Conservation (phyloP, 1,284 basidiomycete genomes). For the Mycena sp. region DNA sequence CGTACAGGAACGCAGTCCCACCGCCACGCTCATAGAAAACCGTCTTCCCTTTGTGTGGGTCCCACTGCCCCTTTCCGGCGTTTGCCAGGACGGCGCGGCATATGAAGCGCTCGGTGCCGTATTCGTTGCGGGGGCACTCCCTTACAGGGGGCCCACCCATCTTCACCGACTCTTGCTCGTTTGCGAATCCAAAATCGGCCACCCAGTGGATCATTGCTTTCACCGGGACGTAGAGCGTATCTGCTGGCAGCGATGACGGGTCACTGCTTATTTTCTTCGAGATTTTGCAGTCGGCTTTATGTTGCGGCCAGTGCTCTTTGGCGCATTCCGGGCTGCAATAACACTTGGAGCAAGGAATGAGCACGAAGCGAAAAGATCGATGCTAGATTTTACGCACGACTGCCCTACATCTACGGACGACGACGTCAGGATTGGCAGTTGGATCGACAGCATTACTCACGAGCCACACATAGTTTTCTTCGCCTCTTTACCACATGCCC, state of each 20-base stretch:
- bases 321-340: constrained; percentile 27
- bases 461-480: constrained; percentile 5
- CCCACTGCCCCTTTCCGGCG: constrained; percentile 17
- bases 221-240: not conserved
- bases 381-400: not conserved
- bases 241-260: not conserved
- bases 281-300: constrained; percentile 15
- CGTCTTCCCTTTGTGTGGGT: constrained; percentile 9
- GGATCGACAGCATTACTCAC: not conserved
- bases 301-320: constrained; percentile 24
- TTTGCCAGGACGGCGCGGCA: constrained; percentile 11
- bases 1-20: constrained; percentile 3
- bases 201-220: constrained; percentile 1
- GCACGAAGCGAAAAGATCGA: not conserved
- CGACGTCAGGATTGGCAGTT: not conserved
- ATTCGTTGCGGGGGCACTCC: not conserved
- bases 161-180: not conserved
- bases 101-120: constrained; percentile 18
- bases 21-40: constrained; percentile 5
- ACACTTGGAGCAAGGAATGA: not conserved
- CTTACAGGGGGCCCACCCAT: not conserved
- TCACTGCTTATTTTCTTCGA: not conserved
- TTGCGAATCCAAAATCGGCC: constrained; percentile 3
- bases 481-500: constrained; percentile 20
- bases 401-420: not conserved